Conservation (phyloP, 2,329 filamentous ascomycete species). For the Aureobasidium mangrovei region DNA sequence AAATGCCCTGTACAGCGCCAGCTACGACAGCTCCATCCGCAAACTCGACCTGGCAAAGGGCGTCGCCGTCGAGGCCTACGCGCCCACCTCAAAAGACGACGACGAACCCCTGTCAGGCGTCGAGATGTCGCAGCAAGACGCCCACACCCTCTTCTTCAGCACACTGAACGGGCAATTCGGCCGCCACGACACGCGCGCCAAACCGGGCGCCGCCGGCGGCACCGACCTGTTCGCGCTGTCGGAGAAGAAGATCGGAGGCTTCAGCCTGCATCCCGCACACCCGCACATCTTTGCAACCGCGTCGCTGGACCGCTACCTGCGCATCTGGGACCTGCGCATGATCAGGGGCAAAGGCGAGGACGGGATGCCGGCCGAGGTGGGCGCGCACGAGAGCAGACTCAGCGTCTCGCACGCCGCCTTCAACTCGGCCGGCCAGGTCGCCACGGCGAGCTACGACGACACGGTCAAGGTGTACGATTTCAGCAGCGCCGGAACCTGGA, state of each 20-base stretch:
- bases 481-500: conserved; percentile 30
- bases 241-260: conserved; percentile 94
- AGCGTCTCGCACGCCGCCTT: conserved; percentile 91
- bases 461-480: conserved; percentile 90
- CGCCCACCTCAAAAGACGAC: conserved; percentile 56
- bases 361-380: conserved; percentile 59
- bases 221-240: conserved; percentile 63
- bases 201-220: conserved; percentile 39
- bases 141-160: conserved; percentile 74
- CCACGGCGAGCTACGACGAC: conserved; percentile 90
- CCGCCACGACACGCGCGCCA: conserved; percentile 64
- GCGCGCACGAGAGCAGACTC: conserved; percentile 70
- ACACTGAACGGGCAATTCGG: conserved; percentile 76
- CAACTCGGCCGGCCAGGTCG: conserved; percentile 74
- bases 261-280: conserved; percentile 69
- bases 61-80: conserved; percentile 71
- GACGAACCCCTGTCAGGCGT: conserved; percentile 78
- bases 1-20: conserved; percentile 72
- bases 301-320: conserved; percentile 78
- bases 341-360: conserved; percentile 54
- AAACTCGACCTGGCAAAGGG: conserved; percentile 77
- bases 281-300: conserved; percentile 82
- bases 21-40: conserved; percentile 87
- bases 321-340: conserved; percentile 86
- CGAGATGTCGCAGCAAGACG: conserved; percentile 63